Conservation (phyloP, 2,329 filamentous ascomycete genomes). For the Microdochium trichocladiopsis region DNA sequence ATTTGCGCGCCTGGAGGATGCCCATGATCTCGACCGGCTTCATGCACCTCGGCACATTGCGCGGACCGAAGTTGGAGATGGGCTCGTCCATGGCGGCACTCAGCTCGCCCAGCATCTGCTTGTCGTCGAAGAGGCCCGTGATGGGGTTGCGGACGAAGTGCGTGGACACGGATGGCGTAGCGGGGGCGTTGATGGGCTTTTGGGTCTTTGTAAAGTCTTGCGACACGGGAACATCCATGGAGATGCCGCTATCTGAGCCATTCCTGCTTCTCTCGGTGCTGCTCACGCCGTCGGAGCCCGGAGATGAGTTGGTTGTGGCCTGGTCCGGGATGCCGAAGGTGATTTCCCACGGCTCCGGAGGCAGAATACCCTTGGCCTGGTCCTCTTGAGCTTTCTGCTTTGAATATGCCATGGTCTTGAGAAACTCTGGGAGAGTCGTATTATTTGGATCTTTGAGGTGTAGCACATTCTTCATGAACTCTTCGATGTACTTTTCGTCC, state of each 20-base stretch:
- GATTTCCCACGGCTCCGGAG: constrained; percentile 12
- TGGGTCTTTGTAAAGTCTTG: neutral
- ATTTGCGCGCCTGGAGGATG: constrained; percentile 54
- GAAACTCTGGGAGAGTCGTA: constrained; percentile 6
- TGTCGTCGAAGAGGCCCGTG: constrained; percentile 44
- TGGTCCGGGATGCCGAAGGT: constrained; percentile 13
- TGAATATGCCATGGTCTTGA: neutral
- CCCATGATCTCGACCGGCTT: constrained; percentile 54
- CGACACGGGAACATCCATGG: constrained; percentile 4
- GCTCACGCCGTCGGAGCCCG: neutral
- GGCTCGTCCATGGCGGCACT: constrained; percentile 53
- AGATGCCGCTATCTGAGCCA: constrained; percentile 1
- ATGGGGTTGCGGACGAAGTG: constrained; percentile 36
- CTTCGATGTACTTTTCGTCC: constrained; percentile 57
- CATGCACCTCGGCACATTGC: constrained; percentile 50
- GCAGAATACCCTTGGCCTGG: constrained; percentile 4
- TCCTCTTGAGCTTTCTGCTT: constrained; percentile 1
- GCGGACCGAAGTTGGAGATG: constrained; percentile 51
- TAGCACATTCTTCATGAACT: constrained; percentile 41
- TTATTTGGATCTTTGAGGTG: neutral
- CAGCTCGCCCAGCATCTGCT: constrained; percentile 49
- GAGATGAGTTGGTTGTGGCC: constrained; percentile 3
- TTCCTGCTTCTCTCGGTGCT: neutral
- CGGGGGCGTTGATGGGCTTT: neutral
- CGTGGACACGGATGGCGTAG: too few relatives aligned